Percentiles rank a stretch among this genome's conserved stretches.
phyloP scores from a whole-genome alignment of 1,139 yeast genomes.

The Candida neerlandica region DNA sequence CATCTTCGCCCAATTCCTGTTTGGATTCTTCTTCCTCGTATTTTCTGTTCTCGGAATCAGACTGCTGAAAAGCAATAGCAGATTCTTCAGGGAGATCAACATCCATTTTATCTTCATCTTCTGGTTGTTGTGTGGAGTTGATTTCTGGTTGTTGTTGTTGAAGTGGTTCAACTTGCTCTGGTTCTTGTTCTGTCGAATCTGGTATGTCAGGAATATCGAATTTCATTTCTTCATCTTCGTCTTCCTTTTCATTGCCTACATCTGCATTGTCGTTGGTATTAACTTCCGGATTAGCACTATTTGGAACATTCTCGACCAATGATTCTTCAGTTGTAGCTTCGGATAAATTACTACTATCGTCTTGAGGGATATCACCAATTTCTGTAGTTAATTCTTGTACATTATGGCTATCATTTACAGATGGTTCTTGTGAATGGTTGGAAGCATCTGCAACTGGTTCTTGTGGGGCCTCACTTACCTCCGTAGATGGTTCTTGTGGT shows the following conservation, averaged over 20 bases:
- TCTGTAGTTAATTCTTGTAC: constrained; percentile 8
- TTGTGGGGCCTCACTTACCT: neutral
- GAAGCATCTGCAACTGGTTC: neutral
- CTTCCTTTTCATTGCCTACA: constrained; percentile 17
- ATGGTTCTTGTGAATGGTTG: constrained; percentile 1
- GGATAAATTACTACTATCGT: constrained; percentile 4
- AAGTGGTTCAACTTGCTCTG: neutral
- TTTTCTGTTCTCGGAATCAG: constrained; percentile 51
- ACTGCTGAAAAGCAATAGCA: neutral
- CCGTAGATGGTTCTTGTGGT: neutral
- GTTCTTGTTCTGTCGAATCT: neutral
- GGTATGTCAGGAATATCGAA: constrained; percentile 12
- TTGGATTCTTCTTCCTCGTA: constrained; percentile 33
- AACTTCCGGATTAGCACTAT: neutral
- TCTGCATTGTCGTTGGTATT: constrained; percentile 6
- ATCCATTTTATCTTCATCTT: constrained; percentile 6
- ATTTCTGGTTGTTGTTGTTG: constrained; percentile 1
- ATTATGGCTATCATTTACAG: neutral
- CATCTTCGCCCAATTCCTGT: constrained; percentile 21
- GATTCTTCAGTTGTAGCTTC: constrained; percentile 11
- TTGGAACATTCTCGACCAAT: neutral
- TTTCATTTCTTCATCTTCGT: constrained; percentile 31
- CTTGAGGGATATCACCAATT: constrained; percentile 3
- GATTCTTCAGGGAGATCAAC: constrained; percentile 7
- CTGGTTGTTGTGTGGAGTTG: neutral